Base-by-base conservation (phyloP, 345 rosid genomes). In the Gynandropsis gynandra region DNA sequence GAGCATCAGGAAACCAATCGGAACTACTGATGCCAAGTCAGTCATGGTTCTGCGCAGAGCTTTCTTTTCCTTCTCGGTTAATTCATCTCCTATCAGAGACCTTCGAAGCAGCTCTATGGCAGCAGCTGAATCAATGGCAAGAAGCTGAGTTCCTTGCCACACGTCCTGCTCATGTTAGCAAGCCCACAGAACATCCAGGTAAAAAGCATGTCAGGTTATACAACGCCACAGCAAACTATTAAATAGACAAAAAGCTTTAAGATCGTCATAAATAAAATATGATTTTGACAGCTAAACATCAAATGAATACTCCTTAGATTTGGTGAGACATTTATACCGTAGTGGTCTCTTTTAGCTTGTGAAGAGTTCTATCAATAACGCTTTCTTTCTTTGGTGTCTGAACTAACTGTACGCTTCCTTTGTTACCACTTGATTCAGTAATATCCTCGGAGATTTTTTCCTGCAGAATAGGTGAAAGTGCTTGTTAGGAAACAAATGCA, bases 121-220 rank as follows among this genome's bases (percentile, higher is more conserved):
- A 70, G 95, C 87, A 69, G 70, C 88, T 67, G 76, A 87, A 72
- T 92, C 98, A 65, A 83, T 74, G 32, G 82, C 96, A 47, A 92
- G 80, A 68, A 92, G 98, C 72, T 85, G 96, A 52, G 98, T 85
- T 52, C 98, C 98, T 76, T 87, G 98, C 79, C 80, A 76, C 61
- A 92, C 87, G 71, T 92, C 96, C 98, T 92, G 84, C 42, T 8
- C 52, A 10, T 7, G n/a, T 31, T 39, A 39, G n/a, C 5, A 46
- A 42, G 40, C 40, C 13, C 29, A 24, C 29, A 24, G 5, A 36
- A 38, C 46, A 58, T 38, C 49, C 24, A 43, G 0, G 50, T 32
- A 19, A 58, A 38, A 31, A 27, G 35, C n/a, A 24, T 5, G 46
- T 32, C 58, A 31, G 41, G 56, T 47, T 5, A 24, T 24, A 24